Percentiles rank a stretch among this genome's conserved stretches.
These are phyloP conservation scores for Daldinia childiae DNA, from an alignment of 495 filamentous ascomycete species.

Conservation along the genomic window DNA sequence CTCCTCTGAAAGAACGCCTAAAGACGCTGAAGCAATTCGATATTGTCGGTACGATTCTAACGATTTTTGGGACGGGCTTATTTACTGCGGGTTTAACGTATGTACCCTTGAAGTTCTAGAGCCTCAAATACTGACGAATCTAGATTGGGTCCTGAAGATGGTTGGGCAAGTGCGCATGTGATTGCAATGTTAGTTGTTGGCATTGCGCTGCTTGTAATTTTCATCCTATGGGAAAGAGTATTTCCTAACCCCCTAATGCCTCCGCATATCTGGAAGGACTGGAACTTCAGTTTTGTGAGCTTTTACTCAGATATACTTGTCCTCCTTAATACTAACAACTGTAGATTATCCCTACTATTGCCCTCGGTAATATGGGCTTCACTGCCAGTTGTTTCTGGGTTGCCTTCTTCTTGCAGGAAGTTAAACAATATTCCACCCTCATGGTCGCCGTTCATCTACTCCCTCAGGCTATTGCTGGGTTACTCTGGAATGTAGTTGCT, in stretches of 20 bases:
- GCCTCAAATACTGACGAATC: constrained; percentile 22
- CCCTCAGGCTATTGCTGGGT: constrained; percentile 63
- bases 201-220: constrained; percentile 61
- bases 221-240: constrained; percentile 69
- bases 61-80: constrained; percentile 70
- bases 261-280: constrained; percentile 62
- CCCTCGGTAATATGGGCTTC: constrained; percentile 65
- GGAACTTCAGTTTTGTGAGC: constrained; percentile 62
- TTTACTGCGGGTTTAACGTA: constrained; percentile 72
- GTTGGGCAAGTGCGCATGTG: constrained; percentile 70
- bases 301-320: constrained; percentile 20
- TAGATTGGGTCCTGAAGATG: constrained; percentile 58
- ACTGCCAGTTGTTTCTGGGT: constrained; percentile 62
- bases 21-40: constrained; percentile 65
- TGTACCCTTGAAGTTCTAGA: constrained; percentile 37
- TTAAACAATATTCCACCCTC: constrained; percentile 58
- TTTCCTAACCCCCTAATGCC: constrained; percentile 63
- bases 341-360: constrained; percentile 60
- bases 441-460: constrained; percentile 65
- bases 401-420: constrained; percentile 65
- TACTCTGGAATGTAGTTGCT: constrained; percentile 60
- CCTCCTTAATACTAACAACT: constrained; percentile 34
- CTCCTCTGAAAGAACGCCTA: constrained; percentile 54
- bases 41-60: constrained; percentile 67
- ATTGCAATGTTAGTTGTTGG: constrained; percentile 69